phyloP scores from a whole-genome alignment of 306 rosid genomes.

The Benincasa hispida region DNA sequence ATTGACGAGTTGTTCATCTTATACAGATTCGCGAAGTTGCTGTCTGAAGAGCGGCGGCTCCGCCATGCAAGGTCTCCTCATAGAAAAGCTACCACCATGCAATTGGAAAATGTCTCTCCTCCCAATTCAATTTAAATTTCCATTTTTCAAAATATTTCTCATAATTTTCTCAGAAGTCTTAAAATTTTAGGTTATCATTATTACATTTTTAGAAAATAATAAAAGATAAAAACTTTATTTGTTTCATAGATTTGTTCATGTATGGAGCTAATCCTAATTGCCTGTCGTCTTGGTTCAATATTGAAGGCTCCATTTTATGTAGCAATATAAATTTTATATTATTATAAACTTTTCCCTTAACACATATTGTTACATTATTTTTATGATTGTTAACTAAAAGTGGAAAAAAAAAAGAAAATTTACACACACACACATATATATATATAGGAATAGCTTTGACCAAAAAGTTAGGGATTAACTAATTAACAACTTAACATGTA shows the following conservation, averaged over 20 bases:
- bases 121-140: background rate
- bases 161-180: background rate
- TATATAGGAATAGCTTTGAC: no score
- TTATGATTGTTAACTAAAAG: no score
- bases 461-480: no score
- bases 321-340: background rate
- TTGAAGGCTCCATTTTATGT: background rate
- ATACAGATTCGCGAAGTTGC: constrained; percentile 34
- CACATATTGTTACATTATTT: no score
- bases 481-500: no score
- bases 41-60: constrained; percentile 34
- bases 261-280: background rate
- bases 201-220: background rate
- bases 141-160: no score
- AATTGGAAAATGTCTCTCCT: background rate
- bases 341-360: background rate
- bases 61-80: constrained; percentile 18
- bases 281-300: background rate
- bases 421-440: no score
- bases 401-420: no score
- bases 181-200: background rate
- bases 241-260: background rate
- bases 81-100: constrained; percentile 2
- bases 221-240: no score
- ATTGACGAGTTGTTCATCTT: background rate